Base-by-base conservation (phyloP, 208 protist species). In the Herpetomonas samuelpessoai region DNA sequence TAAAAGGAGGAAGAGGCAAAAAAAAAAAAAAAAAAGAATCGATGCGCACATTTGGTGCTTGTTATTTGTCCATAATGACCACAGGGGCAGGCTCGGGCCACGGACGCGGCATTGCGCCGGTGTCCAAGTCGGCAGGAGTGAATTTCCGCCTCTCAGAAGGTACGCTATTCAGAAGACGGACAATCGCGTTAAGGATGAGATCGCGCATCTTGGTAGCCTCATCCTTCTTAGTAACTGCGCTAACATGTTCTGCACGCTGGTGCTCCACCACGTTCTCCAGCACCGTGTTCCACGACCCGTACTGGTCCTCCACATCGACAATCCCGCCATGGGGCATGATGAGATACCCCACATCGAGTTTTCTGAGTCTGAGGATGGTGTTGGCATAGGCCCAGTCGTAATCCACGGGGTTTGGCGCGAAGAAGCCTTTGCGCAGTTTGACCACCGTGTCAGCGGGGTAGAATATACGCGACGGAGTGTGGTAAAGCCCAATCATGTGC, bases 401-500 rank as follows among this genome's bases (percentile, higher is more conserved):
- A 60, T 80, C 51, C 31, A 80, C 41, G 21, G 76, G 68, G 49
- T 71, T 24, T 1, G 72, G 73, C 10, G 69, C 55, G 26, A 80
- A 78, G 58, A 80, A 74, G n/a, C 63, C 70, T 38, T 68, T 71
- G 38, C 45, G 29, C 3, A 76, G 64, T 2, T 56, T 64, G 18
- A 87, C 72, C 51, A 76, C 50, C 51, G 75, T 57, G 51, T 87
- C 75, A 2, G 68, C 59, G 4, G 52, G 46, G 64, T 87, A 83
- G 35, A 87, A 74, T 39, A 68, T 62, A n/a, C 69, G 53, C 7
- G 72, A 65, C 16, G 68, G 50, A 12, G 35, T 4, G 64, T 87
- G 80, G 62, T 80, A 87, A 35, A 80, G 63, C 2, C 57, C 73
- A 10, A 86, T 55, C 74, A 82, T 79, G 56, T 86, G 74, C 14